Evolutionary conservation across 129 eudicot genomes (phyloP).

Genomic region (Helichrysum umbraculigerum): DNA sequence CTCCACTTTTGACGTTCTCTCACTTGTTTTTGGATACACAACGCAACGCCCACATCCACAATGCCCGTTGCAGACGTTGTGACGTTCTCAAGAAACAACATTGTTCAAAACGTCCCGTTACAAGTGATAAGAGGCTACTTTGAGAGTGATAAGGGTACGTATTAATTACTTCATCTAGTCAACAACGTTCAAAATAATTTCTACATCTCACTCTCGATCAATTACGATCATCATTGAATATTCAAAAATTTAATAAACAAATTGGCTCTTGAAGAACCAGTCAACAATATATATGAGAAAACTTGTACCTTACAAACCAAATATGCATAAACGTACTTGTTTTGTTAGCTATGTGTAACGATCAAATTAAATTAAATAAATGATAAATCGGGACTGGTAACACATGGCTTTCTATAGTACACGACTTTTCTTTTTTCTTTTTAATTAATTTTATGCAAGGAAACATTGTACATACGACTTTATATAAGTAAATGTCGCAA

Average conservation of each 20-base stretch:
- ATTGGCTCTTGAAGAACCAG: background rate
- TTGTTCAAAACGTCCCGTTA: too few species aligned
- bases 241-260: background rate
- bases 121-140: too few species aligned
- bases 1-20: too few species aligned
- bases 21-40: too few species aligned
- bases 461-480: background rate
- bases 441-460: background rate
- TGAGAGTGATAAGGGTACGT: background rate
- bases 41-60: too few species aligned
- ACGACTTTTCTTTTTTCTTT: background rate
- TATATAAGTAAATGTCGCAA: background rate
- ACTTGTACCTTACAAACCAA: background rate
- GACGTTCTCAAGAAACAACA: too few species aligned
- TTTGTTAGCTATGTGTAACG: background rate
- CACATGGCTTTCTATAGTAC: background rate
- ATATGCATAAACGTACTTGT: background rate
- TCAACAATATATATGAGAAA: background rate
- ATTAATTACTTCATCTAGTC: background rate
- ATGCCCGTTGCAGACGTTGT: too few species aligned
- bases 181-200: slow-evolving; percentile 11
- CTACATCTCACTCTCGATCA: background rate
- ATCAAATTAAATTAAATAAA: background rate
- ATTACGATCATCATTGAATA: background rate
- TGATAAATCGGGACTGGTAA: background rate